A percentile compares a stretch with the other conserved stretches of the same genome.
Conservation (phyloP, 768 basidiomycete species). For the Phylloporus sp. region DNA sequence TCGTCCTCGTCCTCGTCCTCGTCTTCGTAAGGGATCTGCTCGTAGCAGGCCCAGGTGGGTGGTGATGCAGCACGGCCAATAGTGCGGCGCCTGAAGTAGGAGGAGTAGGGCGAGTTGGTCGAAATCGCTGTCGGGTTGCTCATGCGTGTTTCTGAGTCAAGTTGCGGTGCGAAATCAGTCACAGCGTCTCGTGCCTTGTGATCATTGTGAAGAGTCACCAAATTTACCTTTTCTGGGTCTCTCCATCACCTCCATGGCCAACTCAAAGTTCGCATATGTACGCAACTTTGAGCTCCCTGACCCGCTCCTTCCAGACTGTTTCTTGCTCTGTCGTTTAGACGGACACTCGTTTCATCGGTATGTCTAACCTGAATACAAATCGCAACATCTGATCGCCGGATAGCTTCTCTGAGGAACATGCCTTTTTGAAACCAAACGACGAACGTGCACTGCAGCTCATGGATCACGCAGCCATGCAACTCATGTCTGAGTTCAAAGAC, state of each 20-base stretch:
- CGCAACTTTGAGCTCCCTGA: slow-evolving; percentile 88
- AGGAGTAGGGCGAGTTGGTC: slow-evolving; percentile 23
- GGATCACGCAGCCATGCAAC: slow-evolving; percentile 80
- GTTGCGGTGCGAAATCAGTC: slow-evolving; percentile 7
- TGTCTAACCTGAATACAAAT: slow-evolving; percentile 4
- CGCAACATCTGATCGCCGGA: not conserved
- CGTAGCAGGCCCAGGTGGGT: slow-evolving; percentile 87
- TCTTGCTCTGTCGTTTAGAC: slow-evolving; percentile 82
- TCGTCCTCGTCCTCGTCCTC: slow-evolving; percentile 54
- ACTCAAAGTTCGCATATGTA: slow-evolving; percentile 90
- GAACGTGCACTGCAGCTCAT: slow-evolving; percentile 80
- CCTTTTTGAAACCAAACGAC: slow-evolving; percentile 91
- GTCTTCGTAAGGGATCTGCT: slow-evolving; percentile 76
- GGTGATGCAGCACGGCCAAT: slow-evolving; percentile 80
- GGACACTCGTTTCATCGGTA: slow-evolving; percentile 94
- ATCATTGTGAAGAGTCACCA: slow-evolving; percentile 16
- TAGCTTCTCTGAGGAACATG: slow-evolving; percentile 83
- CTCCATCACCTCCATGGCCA: slow-evolving; percentile 60
- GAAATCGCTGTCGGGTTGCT: slow-evolving; percentile 25
- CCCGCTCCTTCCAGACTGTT: slow-evolving; percentile 76
- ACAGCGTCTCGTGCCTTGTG: slow-evolving; percentile 6
- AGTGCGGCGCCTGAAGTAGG: slow-evolving; percentile 57
- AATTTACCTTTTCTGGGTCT: slow-evolving; percentile 16
- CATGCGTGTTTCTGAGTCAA: slow-evolving; percentile 8
- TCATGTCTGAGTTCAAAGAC: slow-evolving; percentile 83